Conservation (phyloP, 225 moss, liverwort and hornwort genomes). For the Sphagnum tenellum region DNA sequence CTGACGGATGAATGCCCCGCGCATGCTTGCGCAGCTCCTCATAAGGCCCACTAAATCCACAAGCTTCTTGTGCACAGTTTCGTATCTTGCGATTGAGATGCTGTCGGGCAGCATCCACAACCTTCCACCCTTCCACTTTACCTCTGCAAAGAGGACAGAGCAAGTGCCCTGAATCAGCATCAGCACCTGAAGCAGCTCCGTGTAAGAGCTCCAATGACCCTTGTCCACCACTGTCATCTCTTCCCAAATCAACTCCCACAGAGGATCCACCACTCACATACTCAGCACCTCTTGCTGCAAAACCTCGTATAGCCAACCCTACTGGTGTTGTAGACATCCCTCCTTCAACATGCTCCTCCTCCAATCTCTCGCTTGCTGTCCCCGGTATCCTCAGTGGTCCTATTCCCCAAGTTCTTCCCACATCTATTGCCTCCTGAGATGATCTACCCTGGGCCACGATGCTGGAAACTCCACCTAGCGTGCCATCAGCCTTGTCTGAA, state of each 20-base stretch:
- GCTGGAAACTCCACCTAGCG: not conserved
- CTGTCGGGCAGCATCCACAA: constrained; percentile 73
- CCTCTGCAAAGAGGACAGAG: constrained; percentile 91
- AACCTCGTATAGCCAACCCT: constrained; percentile 11
- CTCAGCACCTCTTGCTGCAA: constrained; percentile 10
- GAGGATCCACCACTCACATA: constrained; percentile 4
- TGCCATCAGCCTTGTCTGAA: constrained; percentile 25
- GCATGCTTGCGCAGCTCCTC: constrained; percentile 97
- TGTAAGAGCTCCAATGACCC: constrained; percentile 21
- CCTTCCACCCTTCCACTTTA: constrained; percentile 84
- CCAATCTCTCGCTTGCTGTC: too few relatives aligned
- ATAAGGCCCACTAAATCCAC: constrained; percentile 71
- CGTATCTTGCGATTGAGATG: constrained; percentile 85
- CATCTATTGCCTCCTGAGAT: too few relatives aligned
- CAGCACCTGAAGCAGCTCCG: constrained; percentile 5
- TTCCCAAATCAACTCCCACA: constrained; percentile 17
- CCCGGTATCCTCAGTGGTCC: too few relatives aligned
- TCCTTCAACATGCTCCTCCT: too few relatives aligned
- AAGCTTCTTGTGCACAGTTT: constrained; percentile 81
- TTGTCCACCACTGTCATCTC: constrained; percentile 32
- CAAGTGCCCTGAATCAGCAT: constrained; percentile 49
- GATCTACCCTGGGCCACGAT: not conserved
- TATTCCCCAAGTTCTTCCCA: too few relatives aligned
- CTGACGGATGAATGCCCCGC: constrained; percentile 70
- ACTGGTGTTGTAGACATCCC: too few relatives aligned